Conservation (phyloP, 75 land plant genomes). For the Pinus tabuliformis region DNA sequence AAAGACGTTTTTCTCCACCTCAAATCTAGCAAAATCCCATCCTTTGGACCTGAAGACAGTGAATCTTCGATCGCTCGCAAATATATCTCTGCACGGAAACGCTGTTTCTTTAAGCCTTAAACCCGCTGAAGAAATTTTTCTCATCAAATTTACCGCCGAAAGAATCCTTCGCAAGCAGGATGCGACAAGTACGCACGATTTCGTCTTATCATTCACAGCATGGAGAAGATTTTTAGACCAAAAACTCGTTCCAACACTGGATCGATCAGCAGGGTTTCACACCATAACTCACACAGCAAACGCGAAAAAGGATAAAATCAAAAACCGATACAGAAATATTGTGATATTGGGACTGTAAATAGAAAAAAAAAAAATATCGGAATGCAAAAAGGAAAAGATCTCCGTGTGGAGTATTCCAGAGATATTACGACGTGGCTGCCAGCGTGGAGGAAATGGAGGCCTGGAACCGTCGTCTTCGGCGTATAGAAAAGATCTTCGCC, state of each 20-base stretch:
- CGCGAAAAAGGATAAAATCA: neutral
- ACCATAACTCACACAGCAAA: neutral
- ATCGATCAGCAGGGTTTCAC: slow-evolving; percentile 4
- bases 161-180: neutral
- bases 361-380: neutral
- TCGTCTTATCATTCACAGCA: neutral
- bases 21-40: too few relatives aligned
- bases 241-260: neutral
- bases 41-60: neutral
- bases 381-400: neutral
- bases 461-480: slow-evolving; percentile 3
- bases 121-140: neutral
- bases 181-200: neutral
- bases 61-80: neutral
- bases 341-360: neutral
- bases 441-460: slow-evolving; percentile 38
- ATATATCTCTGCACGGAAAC: neutral
- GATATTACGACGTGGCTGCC: slow-evolving; percentile 7
- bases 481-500: neutral
- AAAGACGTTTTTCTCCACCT: too few relatives aligned
- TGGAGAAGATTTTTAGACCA: neutral
- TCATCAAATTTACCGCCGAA: neutral
- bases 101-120: too few relatives aligned
- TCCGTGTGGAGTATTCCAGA: neutral
- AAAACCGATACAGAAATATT: neutral